Percentiles rank a stretch among this genome's conserved stretches.
phyloP scores from a whole-genome alignment of 2,329 filamentous ascomycete species.

The Remersonia thermophila region DNA sequence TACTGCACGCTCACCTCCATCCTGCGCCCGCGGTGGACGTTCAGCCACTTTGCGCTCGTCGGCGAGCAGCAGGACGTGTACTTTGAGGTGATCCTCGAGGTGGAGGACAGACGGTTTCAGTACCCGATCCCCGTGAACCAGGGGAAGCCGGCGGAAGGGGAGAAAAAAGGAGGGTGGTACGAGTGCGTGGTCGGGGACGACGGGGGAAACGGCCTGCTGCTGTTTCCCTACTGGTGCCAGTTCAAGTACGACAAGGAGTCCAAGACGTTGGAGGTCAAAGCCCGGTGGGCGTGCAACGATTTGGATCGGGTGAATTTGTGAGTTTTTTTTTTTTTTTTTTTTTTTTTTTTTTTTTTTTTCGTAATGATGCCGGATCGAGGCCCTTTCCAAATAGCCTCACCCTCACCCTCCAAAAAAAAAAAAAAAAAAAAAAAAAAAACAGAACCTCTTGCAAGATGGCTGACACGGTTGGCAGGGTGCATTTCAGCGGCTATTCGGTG shows the following conservation, averaged over 20 bases:
- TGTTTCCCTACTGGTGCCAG: constrained; percentile 13
- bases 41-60: constrained; percentile 11
- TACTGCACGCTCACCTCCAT: constrained; percentile 17
- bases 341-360: background rate
- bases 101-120: constrained; percentile 11
- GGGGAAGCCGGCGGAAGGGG: background rate
- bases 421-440: too few species aligned
- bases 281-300: constrained; percentile 17
- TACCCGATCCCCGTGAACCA: constrained; percentile 13
- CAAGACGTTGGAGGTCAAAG: constrained; percentile 11
- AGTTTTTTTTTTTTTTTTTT: constrained; percentile 1
- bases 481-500: constrained; percentile 14
- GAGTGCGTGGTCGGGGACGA: constrained; percentile 11
- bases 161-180: constrained; percentile 12
- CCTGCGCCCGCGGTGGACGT: constrained; percentile 13
- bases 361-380: too few species aligned
- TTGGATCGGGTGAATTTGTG: constrained; percentile 16
- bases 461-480: constrained; percentile 8
- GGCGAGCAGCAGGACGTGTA: constrained; percentile 4
- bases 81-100: constrained; percentile 14
- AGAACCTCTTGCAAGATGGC: background rate
- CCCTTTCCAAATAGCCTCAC: too few species aligned
- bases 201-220: constrained; percentile 10
- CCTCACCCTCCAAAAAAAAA: too few species aligned
- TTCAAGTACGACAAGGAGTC: constrained; percentile 9